Percentiles rank a stretch among this genome's conserved stretches.
Evolutionary conservation across 2,329 filamentous ascomycete genomes (phyloP).

Genomic region (Fusarium floridanum): DNA sequence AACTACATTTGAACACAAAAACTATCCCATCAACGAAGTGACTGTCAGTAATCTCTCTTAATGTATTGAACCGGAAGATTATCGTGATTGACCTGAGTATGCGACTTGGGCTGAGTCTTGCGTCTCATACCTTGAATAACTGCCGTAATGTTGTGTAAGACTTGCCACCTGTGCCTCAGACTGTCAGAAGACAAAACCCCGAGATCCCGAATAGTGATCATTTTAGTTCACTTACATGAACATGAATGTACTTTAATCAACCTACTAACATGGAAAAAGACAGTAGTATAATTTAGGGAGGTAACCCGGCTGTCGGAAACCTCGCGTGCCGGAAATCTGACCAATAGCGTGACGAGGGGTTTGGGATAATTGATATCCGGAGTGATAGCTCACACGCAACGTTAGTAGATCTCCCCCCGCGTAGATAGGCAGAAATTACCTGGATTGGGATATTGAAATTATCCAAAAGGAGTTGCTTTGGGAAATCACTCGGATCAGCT

Average conservation of each 20-base stretch:
- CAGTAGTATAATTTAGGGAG: neutral
- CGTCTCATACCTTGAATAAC: neutral
- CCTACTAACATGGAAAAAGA: neutral
- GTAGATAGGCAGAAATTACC: neutral
- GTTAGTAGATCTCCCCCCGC: neutral
- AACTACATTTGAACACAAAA: neutral
- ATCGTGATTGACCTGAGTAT: neutral
- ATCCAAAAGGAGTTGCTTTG: neutral
- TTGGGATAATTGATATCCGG: neutral
- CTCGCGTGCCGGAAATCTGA: slow-evolving; percentile 1
- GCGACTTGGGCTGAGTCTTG: neutral
- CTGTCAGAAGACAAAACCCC: neutral
- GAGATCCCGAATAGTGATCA: neutral
- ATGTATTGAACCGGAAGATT: neutral
- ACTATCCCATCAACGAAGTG: neutral
- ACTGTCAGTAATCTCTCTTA: neutral
- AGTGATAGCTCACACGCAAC: neutral
- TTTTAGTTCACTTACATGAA: neutral
- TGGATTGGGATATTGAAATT: neutral
- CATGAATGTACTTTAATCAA: neutral
- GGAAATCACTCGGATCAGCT: neutral
- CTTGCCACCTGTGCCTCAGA: neutral
- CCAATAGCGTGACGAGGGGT: neutral
- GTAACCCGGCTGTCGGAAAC: neutral
- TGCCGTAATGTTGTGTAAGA: neutral